Conservation (phyloP, 176 grass and related monocot genomes). For the Thinopyrum elongatum region DNA sequence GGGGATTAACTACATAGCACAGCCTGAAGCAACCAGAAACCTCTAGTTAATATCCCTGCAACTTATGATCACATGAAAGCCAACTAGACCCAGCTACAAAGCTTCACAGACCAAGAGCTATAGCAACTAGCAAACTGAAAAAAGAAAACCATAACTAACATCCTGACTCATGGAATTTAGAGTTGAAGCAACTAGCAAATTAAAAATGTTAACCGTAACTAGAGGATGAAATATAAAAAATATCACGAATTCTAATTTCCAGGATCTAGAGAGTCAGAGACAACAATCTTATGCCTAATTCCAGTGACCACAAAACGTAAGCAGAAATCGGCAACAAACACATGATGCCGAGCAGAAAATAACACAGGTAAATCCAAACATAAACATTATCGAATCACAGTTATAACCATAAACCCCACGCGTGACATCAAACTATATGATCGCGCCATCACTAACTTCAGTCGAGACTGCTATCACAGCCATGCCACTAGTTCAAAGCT, state of each 20-base stretch:
- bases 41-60: neutral
- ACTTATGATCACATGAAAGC: neutral
- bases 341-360: neutral
- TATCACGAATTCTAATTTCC: neutral
- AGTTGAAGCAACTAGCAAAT: slow-evolving; percentile 7
- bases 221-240: neutral
- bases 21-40: neutral
- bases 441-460: neutral
- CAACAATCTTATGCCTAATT: neutral
- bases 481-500: neutral
- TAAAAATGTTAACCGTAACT: neutral
- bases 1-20: neutral
- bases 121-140: neutral
- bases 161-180: neutral
- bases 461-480: neutral
- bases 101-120: neutral
- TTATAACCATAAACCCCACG: neutral
- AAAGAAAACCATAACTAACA: neutral
- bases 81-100: neutral
- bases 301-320: neutral
- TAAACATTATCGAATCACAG: neutral
- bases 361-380: neutral
- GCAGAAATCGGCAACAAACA: neutral
- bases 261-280: neutral
- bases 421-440: neutral